Evolutionary conservation across 805 yeast genomes (phyloP), one percentile per base, ranked within the genome.

Genomic region (Vanderwaltozyma yarrowii): DNA sequence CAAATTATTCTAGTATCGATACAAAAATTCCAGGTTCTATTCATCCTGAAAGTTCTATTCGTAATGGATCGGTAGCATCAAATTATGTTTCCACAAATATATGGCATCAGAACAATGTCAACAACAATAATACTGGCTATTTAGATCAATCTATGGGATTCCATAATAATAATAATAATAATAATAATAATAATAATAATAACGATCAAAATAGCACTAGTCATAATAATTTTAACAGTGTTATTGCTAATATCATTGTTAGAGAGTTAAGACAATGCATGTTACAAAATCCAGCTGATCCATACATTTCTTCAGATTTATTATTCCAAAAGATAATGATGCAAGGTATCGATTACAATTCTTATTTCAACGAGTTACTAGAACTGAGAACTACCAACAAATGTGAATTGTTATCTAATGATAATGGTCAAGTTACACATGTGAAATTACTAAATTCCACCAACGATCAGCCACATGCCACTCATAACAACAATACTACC

Each of bases 401-500:
- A 17, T 46, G 52, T 26, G 57, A 55, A 19, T 25, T 56, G 4
- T 16, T 52, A 18, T 44, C 45, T 6, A 42, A 47, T 25, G 38
- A 43, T 1, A 37, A 42, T 2, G 60, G 61, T 15, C 29, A 44
- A 1, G 43, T 54, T 10, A 44, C 56, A 1, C 59, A 54, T 37
- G 53, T 50, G 7, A 47, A 34, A 46, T 54, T 42, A 23, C 15
- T 30, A 14, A 14, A 9, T 21, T 7, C 9, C 9, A 21, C 6
- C 23, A 21, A 21, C 9, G 9, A 21, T 9, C 23, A 21, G 9
- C 23, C 6, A 27, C 30, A 25, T 12, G 28, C 6, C 14, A 12
- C 8, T 12, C 6, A 15, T 6, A 14, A 6, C 32, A 23, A 7
- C 9, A 27, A 18, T 25, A 11, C 12, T 19, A 16, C 36, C 5